Conservation (phyloP, 306 rosid species). For the Glycine soja region DNA sequence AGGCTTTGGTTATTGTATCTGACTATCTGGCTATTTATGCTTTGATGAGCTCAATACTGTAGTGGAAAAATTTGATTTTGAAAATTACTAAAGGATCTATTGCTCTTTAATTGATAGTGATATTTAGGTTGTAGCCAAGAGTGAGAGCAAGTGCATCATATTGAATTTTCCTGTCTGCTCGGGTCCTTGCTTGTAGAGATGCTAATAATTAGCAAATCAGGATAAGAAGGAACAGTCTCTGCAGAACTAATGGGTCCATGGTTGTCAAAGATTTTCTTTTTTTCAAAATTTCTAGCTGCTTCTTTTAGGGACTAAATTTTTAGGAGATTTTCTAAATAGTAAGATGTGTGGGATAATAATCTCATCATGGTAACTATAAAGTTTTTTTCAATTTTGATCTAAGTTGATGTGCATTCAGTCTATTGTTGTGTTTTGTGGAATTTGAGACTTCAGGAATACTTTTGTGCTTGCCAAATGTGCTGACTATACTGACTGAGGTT, state of each 20-base stretch:
- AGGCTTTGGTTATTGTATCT: background rate
- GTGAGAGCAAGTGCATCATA: constrained; percentile 15
- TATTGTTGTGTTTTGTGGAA: constrained; percentile 20
- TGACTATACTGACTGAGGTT: constrained; percentile 44
- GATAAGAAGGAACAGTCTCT: background rate
- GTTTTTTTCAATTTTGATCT: constrained; percentile 14
- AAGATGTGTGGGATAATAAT: constrained; percentile 21
- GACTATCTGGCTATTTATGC: constrained; percentile 9
- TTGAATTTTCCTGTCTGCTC: constrained; percentile 8
- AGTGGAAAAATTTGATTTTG: background rate
- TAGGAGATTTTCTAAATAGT: constrained; percentile 24
- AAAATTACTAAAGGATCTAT: background rate
- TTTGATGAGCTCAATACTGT: constrained; percentile 1
- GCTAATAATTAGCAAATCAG: background rate
- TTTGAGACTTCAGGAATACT: constrained; percentile 20
- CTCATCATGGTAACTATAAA: background rate
- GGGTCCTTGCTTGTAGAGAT: constrained; percentile 10
- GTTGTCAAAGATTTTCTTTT: background rate
- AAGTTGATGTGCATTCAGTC: constrained; percentile 28
- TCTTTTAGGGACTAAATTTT: constrained; percentile 24
- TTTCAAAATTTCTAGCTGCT: background rate
- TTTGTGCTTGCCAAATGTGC: constrained; percentile 30
- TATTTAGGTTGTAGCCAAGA: constrained; percentile 29
- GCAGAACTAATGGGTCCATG: background rate
- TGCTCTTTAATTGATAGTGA: background rate